Evolutionary conservation across 2,329 filamentous ascomycete species (phyloP), one percentile per base, ranked within the genome.

Genomic region (Ophiobolus disseminans): DNA sequence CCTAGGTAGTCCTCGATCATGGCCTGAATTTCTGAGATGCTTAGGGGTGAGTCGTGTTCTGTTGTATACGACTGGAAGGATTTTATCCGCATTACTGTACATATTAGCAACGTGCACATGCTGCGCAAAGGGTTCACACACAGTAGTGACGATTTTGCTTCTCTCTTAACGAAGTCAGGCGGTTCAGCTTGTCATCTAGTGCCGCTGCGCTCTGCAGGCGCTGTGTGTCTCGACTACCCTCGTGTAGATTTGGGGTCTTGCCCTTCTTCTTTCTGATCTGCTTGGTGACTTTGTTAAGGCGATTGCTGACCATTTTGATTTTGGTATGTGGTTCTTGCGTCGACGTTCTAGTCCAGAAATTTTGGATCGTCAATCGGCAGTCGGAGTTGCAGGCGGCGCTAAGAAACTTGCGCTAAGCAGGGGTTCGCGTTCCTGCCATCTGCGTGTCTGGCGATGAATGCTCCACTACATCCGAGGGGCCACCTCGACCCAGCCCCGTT

Each of bases 191-290:
- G 64, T 94, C 87, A 66, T 97, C 92, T 73, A 94, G 83, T 56
- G 87, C 82, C 53, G 85, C 84, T 16, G 94, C 94, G 63, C 86
- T 84, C 70, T 91, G 88, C 55, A 97, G 78, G 41, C 90, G 84
- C 66, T 88, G 84, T 3, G 91, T 89, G 78, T 97, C 90, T 59
- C 94, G 83, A 52, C 91, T 96, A 71, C 91, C 91, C 73, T 91
- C 88, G 68, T 97, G 93, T 17, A 97, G 81, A 10, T 87, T 82
- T 22, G 87, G 86, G 37, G 90, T 82, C 30, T 86, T 85, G 57
- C 86, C 85, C 59, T 88, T 86, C 82, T 97, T 97, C 78, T 96
- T 96, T 25, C 86, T 79, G 57, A 97, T 93, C 57, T 91, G 86
- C 77, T 97, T 97, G 55, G 89, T 85, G 16, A 94, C 89, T 72